Base-by-base conservation (phyloP, 2,329 filamentous ascomycete genomes). In the Neopestalotiopsis sp. region DNA sequence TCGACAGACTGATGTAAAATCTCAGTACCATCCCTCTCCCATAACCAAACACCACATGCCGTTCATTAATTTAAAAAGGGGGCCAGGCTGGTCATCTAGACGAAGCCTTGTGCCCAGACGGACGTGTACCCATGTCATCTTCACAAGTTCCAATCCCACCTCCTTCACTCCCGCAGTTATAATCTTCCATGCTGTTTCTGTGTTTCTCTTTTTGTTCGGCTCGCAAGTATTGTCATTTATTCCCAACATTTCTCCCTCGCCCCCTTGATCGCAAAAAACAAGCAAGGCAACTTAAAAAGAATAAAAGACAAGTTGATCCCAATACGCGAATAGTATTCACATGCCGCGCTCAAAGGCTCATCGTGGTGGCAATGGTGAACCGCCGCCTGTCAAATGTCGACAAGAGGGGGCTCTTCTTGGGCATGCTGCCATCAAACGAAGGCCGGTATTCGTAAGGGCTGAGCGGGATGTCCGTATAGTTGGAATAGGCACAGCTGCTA, bases 381-480 rank as follows among this genome's bases (percentile, higher is more conserved):
- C 69, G 66, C 28, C 64, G 30, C 58, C 66, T 67, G 12, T 70
- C 68, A 49, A 58, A 68, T 17, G 66, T 59, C 32, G 59, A 58
- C 58, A 66, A 38, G 34, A 59, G 30, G n/a, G 69, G 69, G 59
- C 69, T 70, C 63, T 64, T 70, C 67, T 67, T 70, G 62, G 67
- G 38, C 30, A 71, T 69, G 34, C 49, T 56, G 34, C 59, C 61
- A 24, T 76, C 75, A 42, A 75, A 70, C 9, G 72, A 72, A 42
- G 74, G 70, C 20, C 71, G 72, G 65, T 75, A 77, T 30, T 74
- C 72, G 63, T 75, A 77, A n/a, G 69, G 69, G 60, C 66, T 70
- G 42, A 77, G 69, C n/a, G 76, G 75, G 58, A 78, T 77, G 34
- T 78, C 76, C n/a, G 73, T 76, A 65, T 75, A 75, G 60, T 71